Percentiles rank a stretch among this genome's conserved stretches.
These are phyloP conservation scores for Lepiota brunneoincarnata DNA, from an alignment of 768 basidiomycete species.

Conservation along the genomic window DNA sequence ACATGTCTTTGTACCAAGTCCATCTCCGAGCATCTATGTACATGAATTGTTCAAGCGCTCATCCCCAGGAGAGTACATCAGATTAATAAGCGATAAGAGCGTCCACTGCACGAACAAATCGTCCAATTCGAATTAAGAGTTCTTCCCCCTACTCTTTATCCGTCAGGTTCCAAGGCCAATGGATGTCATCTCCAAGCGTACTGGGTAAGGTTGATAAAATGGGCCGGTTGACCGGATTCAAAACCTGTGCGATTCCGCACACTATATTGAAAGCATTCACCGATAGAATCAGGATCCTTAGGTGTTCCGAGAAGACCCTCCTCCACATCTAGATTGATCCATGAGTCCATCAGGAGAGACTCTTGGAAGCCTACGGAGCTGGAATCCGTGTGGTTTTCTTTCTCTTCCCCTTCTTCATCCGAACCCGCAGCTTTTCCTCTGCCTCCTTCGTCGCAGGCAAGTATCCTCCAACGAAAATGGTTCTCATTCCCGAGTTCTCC, in stretches of 20 bases:
- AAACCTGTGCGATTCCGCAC: neutral
- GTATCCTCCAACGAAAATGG: no score
- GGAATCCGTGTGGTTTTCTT: neutral
- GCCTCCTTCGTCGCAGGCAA: no score
- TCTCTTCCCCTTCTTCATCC: neutral
- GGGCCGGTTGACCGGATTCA: neutral
- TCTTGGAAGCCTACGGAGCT: neutral
- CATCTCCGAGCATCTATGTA: no score
- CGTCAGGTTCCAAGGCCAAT: neutral
- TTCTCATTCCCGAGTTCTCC: no score
- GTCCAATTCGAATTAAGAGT: no score
- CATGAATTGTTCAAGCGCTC: no score
- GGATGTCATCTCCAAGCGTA: neutral
- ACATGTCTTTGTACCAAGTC: no score
- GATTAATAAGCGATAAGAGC: no score
- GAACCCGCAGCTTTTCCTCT: neutral
- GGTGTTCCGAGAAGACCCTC: neutral
- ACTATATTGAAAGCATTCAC: neutral
- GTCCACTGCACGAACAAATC: no score
- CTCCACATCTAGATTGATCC: no score
- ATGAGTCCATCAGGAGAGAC: neutral
- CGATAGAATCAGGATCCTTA: neutral
- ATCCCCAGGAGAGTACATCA: no score
- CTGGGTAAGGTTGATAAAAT: neutral
- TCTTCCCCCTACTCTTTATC: neutral